Base-by-base conservation (phyloP, 805 yeast genomes). In the Pichia ethanolica region DNA sequence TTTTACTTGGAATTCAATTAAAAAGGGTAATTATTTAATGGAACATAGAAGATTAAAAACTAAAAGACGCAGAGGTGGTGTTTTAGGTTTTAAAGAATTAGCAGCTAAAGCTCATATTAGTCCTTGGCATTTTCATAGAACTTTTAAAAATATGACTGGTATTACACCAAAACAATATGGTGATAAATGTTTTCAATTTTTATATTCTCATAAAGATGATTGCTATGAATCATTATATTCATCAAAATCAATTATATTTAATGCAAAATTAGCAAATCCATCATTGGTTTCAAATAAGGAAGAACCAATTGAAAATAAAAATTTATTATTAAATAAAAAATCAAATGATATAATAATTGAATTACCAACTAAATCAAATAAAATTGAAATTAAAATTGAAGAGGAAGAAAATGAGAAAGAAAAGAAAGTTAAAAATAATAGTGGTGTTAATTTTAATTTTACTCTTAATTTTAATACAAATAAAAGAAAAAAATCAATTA, bases 61-160 rank as follows among this genome's bases (percentile, higher is more conserved):
- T 64, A 74, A 74, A 63, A 74, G 78, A 62, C 78, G 86, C 71
- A 73, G 88, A 65, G 91, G 91, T 20, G 89, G 89, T 39, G 87
- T 83, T 10, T 67, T 84, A 43, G 91, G 90, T 0, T 89, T 89
- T 70, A 86, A 87, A 64, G 96, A 89, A 63, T 73, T 89, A 60
- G 96, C 96, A 8, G 82, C 87, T 25, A 85, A 88, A 61, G 82
- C 89, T 9, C 84, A 84, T 56, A 74, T 89, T 51, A 79, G 88
- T 10, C 93, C 96, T 28, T 89, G 96, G 96, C 96, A 89, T 66
- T 89, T 89, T 67, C 96, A 89, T 71, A 72, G 96, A 46, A 95
- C 89, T 27, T 89, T 89, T 72, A 84, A 89, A 66, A 78, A 83
- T 48, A 86, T 88, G 53, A 86, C 95, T 5, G 91, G 95, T 2